Evolutionary conservation across 768 basidiomycete species (phyloP).

Genomic region (Austroboletus festivus): DNA sequence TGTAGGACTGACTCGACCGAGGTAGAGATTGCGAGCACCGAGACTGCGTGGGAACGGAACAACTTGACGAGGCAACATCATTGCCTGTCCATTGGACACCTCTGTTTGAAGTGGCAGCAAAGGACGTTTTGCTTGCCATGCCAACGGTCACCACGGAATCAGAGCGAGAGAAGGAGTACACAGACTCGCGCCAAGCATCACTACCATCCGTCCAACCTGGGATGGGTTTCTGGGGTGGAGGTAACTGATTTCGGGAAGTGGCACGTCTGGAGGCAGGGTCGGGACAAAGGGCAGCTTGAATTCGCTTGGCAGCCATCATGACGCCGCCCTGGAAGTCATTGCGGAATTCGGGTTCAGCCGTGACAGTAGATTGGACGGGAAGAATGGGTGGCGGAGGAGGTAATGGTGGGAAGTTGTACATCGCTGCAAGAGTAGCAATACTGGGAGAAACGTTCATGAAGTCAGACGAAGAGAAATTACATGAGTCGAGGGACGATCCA

Average conservation of each 20-base stretch:
- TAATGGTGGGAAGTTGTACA: conserved; percentile 48
- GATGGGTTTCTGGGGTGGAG: conserved; percentile 41
- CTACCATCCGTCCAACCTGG: conserved; percentile 71
- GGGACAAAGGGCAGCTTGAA: conserved; percentile 45
- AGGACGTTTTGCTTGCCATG: conserved; percentile 35
- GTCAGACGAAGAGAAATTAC: conserved; percentile 25
- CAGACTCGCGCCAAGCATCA: conserved; percentile 62
- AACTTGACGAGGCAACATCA: conserved; percentile 22
- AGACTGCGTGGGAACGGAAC: conserved; percentile 26
- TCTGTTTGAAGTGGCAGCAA: conserved; percentile 48
- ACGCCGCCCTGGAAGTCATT: conserved; percentile 55
- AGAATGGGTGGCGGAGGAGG: conserved; percentile 50
- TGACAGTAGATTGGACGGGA: conserved; percentile 16
- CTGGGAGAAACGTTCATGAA: conserved; percentile 21
- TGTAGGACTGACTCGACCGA: conserved; percentile 31
- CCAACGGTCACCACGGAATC: conserved; percentile 32
- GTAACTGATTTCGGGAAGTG: conserved; percentile 28
- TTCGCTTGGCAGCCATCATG: conserved; percentile 66
- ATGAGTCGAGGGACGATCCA: conserved; percentile 38
- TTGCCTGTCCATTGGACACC: conserved; percentile 50
- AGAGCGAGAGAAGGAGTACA: conserved; percentile 53
- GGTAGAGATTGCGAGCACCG: conserved; percentile 22
- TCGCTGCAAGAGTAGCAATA: conserved; percentile 38
- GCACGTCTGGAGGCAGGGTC: conserved; percentile 39
- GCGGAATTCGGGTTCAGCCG: conserved; percentile 29